These are phyloP conservation scores for Combretum micranthum DNA, from an alignment of 345 rosid genomes.

Conservation along the genomic window DNA sequence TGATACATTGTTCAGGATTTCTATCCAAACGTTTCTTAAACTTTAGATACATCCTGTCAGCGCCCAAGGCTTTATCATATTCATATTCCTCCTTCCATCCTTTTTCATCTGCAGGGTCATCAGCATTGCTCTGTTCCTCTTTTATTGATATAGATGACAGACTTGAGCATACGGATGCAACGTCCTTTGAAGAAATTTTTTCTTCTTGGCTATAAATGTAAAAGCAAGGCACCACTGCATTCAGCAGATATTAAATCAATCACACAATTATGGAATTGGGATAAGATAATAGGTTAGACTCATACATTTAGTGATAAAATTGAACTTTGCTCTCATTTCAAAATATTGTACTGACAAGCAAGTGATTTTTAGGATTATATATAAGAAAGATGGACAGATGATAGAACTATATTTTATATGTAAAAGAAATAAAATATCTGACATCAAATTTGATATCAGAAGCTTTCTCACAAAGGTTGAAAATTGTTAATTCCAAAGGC, in stretches of 20 bases:
- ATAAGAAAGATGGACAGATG: no score
- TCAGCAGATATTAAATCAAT: conserved; percentile 9
- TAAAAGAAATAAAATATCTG: no score
- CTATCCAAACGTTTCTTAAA: conserved; percentile 76
- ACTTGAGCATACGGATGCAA: conserved; percentile 28
- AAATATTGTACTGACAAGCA: no score
- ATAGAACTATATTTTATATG: no score
- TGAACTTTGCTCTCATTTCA: no score
- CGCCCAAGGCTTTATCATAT: conserved; percentile 69
- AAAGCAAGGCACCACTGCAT: conserved; percentile 80
- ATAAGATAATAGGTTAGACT: no score
- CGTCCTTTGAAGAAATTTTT: conserved; percentile 26
- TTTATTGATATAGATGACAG: conserved; percentile 39
- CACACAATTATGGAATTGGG: not conserved
- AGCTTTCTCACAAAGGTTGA: no score
- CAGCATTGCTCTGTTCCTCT: conserved; percentile 30
- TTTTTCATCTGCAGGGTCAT: conserved; percentile 44
- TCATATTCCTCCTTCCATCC: conserved; percentile 80
- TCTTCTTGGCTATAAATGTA: conserved; percentile 56
- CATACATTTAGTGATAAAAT: no score
- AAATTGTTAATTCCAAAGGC: no score
- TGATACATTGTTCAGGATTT: conserved; percentile 81
- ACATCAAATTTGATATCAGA: no score
- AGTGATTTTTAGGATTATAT: no score
- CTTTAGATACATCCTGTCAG: conserved; percentile 87